Evolutionary conservation across 2,329 filamentous ascomycete species (phyloP).

Genomic region (Epichloe elymi): DNA sequence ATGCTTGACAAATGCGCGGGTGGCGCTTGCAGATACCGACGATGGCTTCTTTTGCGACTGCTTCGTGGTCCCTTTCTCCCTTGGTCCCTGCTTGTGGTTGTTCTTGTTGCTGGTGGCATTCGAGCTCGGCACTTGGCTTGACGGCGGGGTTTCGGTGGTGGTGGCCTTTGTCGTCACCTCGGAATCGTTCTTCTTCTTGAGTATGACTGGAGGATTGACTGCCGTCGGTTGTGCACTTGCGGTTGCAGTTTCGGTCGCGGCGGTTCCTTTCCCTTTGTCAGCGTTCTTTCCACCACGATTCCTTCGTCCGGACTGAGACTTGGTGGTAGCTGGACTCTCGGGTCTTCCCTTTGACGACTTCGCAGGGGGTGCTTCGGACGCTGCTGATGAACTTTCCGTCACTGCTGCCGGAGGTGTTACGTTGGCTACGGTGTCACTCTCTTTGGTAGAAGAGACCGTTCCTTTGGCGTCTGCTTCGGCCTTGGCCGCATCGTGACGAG

Average conservation of each 20-base stretch:
- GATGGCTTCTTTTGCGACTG: constrained; percentile 21
- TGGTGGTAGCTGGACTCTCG: constrained; percentile 11
- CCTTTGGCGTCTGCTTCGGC: constrained; percentile 34
- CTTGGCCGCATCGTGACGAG: constrained; percentile 45
- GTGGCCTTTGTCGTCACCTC: constrained; percentile 12
- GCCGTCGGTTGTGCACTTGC: constrained; percentile 14
- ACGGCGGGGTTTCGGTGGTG: constrained; percentile 7
- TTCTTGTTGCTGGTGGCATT: constrained; percentile 6
- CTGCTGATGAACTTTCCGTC: constrained; percentile 1
- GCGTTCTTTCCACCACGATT: constrained; percentile 24
- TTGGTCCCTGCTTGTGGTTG: constrained; percentile 7
- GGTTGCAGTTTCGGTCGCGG: constrained; percentile 14
- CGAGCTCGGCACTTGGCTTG: neutral
- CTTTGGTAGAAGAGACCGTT: constrained; percentile 20
- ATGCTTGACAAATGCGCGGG: constrained; percentile 66
- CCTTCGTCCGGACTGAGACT: constrained; percentile 17
- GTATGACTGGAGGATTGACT: constrained; percentile 23
- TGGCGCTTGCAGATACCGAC: constrained; percentile 29
- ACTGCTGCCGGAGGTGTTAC: constrained; percentile 10
- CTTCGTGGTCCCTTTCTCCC: constrained; percentile 11
- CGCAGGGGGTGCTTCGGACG: constrained; percentile 7
- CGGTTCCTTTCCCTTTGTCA: constrained; percentile 24
- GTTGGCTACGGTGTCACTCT: constrained; percentile 9
- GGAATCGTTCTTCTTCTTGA: constrained; percentile 27
- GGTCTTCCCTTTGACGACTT: constrained; percentile 12